Base-by-base conservation (phyloP, 352 stramenopile species). In the Aphanomyces cochlioides region DNA sequence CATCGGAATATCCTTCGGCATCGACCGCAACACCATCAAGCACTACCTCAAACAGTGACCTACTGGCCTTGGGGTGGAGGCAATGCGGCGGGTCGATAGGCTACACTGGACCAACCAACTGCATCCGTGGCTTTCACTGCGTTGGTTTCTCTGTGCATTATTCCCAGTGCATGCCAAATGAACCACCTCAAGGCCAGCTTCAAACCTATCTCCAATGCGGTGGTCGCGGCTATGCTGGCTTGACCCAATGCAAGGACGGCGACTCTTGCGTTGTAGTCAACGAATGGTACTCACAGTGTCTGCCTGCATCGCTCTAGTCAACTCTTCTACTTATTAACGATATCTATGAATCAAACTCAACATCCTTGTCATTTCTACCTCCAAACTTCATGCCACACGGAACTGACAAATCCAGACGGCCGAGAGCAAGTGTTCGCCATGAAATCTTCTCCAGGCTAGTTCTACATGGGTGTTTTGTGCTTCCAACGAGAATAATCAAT, bases 141-240 rank as follows among this genome's bases (percentile, higher is more conserved):
- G 21, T 56, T n/a, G 15, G 47, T 37, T 17, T 67, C 43, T 56
- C 45, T 17, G 37, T 21, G 17, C 54, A 41, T 17, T 67, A 41
- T 17, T 57, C 60, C 17, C 60, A 67, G 47, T 67, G 60, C 2
- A 41, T 67, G 21, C 60, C 60, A 4, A 37, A 54, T 21, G 28
- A 37, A 7, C 60, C 60, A 2, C 45, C 50, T 19, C 38, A 67
- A n/a, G 28, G 28, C n/a, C 47, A 37, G 47, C 47, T 67, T 12
- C 45, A 67, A 15, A 67, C 60, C 19, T 67, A 56, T 12, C 21
- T 41, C 7, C 60, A 67, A 37, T 67, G 60, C 60, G 60, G 60
- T 13, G 60, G 60, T 17, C 45, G 37, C 28, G 37, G 21, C 3
- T 67, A 39, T 28, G 4, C 36, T 15, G 60, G 60, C 43, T 37